These are phyloP conservation scores for Neoarthrinium moseri DNA, from an alignment of 2,329 filamentous ascomycete species.

Conservation along the genomic window DNA sequence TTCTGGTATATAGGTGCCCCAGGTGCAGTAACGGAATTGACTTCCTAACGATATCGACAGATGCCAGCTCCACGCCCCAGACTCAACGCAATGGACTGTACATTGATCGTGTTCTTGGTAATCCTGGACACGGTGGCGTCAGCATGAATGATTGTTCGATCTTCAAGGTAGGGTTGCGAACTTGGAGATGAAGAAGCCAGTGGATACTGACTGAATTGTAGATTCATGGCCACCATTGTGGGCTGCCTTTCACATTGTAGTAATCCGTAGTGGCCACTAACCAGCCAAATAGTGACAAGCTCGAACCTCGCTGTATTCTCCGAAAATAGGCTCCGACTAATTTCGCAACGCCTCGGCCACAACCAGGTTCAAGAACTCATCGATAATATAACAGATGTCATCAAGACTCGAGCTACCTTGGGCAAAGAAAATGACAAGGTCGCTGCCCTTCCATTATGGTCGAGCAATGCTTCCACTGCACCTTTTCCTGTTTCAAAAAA, in stretches of 20 bases:
- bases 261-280: neutral
- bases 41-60: too few relatives aligned
- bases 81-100: neutral
- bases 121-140: slow-evolving; percentile 2
- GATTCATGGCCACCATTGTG: neutral
- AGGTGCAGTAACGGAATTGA: too few relatives aligned
- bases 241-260: neutral
- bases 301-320: slow-evolving; percentile 5
- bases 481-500: neutral
- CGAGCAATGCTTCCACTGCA: neutral
- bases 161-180: slow-evolving; percentile 2
- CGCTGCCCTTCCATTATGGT: neutral
- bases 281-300: neutral
- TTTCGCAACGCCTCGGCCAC: slow-evolving; percentile 6
- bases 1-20: too few relatives aligned
- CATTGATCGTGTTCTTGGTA: slow-evolving; percentile 5
- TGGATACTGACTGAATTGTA: too few relatives aligned
- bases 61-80: neutral
- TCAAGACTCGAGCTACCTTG: neutral
- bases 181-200: too few relatives aligned
- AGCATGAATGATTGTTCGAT: slow-evolving; percentile 2
- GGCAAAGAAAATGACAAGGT: neutral
- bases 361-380: slow-evolving; percentile 4
- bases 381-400: neutral
- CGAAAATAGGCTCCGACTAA: slow-evolving; percentile 5